Base-by-base conservation (phyloP, 1,284 basidiomycete species). In the Apiotrichum mycotoxinovorans region DNA sequence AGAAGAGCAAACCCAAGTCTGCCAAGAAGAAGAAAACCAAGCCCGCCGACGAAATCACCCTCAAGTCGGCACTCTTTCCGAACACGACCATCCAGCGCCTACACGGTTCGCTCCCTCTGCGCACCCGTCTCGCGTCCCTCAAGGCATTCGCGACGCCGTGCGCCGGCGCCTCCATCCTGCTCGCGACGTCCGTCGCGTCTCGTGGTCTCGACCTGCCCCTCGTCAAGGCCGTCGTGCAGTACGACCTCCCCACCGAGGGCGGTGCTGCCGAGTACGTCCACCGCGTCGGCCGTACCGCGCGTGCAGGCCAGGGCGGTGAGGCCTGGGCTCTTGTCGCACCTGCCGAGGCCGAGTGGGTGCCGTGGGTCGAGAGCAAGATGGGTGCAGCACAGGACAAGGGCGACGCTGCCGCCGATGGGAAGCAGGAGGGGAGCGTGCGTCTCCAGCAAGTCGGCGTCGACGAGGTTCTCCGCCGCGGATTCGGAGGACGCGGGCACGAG, bases 231-330 rank as follows among this genome's bases (percentile, higher is more conserved):
- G 94, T 99, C 55, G 81, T 98, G 34, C 96, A 98, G 72, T 95
- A 95, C 71, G 96, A 99, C 74, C 83, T 98, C 26, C 95, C 96
- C 0, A 98, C 96, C 0, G 96, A 98, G 79, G 91, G 93, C 17
- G 95, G 96, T 2, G 87, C 88, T 18, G 96, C 89, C 23, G 96
- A 99, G 75, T 98, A 99, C 69, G 86, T 98, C 7, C 96, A 99
- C 78, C 84, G 96, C 45, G 90, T 98, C 8, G 96, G 96, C 26
- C 86, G 96, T 60, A 99, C 96, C 1, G 96, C 96, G 11, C 90
- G 96, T 75, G 95, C 88, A 1, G 96, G 96, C 20, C 89, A 82
- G 59, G 80, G 82, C 14, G 87, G 87, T 48, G 90, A 98, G 75
- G 91, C 91, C 2, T 98, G 95, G 93, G 87, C 88, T 62, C 86